Percentiles rank a stretch among this genome's conserved stretches.
phyloP scores from a whole-genome alignment of 352 stramenopile species.

The Globisporangium paroecandrum region DNA sequence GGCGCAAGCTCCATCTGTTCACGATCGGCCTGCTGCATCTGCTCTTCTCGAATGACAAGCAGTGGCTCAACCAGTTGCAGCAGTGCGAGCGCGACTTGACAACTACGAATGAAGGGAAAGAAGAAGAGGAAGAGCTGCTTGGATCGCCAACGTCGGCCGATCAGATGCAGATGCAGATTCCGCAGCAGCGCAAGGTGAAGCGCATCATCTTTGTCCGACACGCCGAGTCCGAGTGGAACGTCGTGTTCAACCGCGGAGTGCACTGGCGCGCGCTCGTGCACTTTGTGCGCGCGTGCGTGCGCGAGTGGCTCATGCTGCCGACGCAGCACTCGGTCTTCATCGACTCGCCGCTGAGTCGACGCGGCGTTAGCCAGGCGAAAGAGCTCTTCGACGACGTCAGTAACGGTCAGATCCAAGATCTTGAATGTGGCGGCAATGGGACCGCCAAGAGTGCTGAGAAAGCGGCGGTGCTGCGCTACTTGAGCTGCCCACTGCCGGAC shows the following conservation, averaged over 20 bases:
- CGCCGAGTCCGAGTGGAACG: constrained; percentile 87
- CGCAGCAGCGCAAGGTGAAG: constrained; percentile 23
- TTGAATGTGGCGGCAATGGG: constrained; percentile 17
- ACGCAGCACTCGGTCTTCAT: constrained; percentile 78
- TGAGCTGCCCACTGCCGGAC: constrained; percentile 38
- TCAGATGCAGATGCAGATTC: not conserved
- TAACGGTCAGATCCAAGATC: not conserved
- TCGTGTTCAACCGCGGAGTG: constrained; percentile 82
- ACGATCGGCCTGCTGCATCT: constrained; percentile 55
- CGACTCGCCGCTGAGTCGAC: constrained; percentile 75
- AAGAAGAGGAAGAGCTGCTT: not conserved
- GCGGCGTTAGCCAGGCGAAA: constrained; percentile 54
- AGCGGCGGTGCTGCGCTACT: constrained; percentile 38
- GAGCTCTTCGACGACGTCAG: constrained; percentile 34
- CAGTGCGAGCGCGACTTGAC: not conserved
- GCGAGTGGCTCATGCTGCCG: constrained; percentile 67
- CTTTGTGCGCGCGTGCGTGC: constrained; percentile 50
- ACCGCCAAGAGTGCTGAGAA: constrained; percentile 21
- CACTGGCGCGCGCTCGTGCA: constrained; percentile 36
- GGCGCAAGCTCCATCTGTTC: constrained; percentile 68
- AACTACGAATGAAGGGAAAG: not conserved
- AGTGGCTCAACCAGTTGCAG: constrained; percentile 24
- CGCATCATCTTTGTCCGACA: constrained; percentile 84
- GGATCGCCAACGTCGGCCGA: not conserved
- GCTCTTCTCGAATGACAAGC: constrained; percentile 72